Percentiles rank a stretch among this genome's conserved stretches.
Evolutionary conservation across 768 basidiomycete species (phyloP).

Genomic region (Naematelia encephala): DNA sequence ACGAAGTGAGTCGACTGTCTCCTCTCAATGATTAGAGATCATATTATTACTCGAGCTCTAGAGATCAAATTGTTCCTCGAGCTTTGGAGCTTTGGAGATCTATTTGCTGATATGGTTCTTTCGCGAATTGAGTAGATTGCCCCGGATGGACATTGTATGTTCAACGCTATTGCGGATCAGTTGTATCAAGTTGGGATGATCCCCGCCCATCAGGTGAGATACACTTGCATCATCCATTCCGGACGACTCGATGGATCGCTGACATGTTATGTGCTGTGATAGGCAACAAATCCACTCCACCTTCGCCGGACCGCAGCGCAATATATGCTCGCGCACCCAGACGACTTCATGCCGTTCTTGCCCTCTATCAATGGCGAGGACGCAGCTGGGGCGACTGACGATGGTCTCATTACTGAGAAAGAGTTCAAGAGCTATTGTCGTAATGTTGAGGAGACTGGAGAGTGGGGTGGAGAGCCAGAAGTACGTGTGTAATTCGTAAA

Average conservation of each 20-base stretch:
- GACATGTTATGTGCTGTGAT: background rate
- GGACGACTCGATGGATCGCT: background rate
- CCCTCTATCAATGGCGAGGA: slow-evolving; percentile 68
- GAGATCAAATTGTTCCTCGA: too few relatives aligned
- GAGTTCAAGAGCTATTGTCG: slow-evolving; percentile 70
- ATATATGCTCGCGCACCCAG: slow-evolving; percentile 75
- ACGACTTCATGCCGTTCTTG: slow-evolving; percentile 91
- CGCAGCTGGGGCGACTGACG: slow-evolving; percentile 60
- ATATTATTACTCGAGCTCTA: background rate
- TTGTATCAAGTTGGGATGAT: slow-evolving; percentile 69
- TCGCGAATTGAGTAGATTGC: slow-evolving; percentile 62
- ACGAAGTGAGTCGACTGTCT: slow-evolving; percentile 41
- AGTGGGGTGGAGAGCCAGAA: slow-evolving; percentile 97
- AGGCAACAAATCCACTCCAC: slow-evolving; percentile 23
- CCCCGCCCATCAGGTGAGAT: slow-evolving; percentile 51
- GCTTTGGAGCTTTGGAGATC: too few relatives aligned
- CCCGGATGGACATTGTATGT: slow-evolving; percentile 95
- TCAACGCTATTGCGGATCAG: slow-evolving; percentile 90
- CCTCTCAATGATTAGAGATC: background rate
- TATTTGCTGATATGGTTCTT: background rate
- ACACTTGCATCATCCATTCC: background rate
- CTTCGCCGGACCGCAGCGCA: slow-evolving; percentile 69
- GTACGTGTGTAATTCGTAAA: slow-evolving; percentile 35
- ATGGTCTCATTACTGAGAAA: slow-evolving; percentile 66
- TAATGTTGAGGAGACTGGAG: slow-evolving; percentile 73